Conservation (phyloP, 1,284 basidiomycete genomes). For the Cryptococcus sp. region DNA sequence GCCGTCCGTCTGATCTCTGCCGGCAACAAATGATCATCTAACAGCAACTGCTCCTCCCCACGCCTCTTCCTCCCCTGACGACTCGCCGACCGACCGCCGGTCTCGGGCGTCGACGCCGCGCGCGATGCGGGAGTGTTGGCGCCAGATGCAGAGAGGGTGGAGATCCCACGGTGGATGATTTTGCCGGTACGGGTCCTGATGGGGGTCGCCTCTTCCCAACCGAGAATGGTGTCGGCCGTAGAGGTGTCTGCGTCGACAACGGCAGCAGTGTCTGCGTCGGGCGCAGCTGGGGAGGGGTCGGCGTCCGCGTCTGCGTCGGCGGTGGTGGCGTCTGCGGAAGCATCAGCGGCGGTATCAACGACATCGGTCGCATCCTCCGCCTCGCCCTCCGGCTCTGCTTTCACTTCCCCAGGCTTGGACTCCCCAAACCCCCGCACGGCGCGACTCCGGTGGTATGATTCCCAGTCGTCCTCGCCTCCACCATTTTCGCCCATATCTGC, state of each 20-base stretch:
- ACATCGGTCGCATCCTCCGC: slow-evolving; percentile 6
- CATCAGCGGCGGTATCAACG: background rate
- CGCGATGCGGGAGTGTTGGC: slow-evolving; percentile 18
- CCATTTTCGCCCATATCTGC: slow-evolving; percentile 3
- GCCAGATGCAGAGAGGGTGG: background rate
- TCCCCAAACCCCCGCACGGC: slow-evolving; percentile 27
- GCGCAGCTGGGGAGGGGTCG: slow-evolving; percentile 2
- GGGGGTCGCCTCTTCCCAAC: slow-evolving; percentile 18
- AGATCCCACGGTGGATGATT: slow-evolving; percentile 2
- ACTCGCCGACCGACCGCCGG: slow-evolving; percentile 7
- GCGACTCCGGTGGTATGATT: slow-evolving; percentile 27
- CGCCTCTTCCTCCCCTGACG: slow-evolving; percentile 29
- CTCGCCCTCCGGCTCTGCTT: slow-evolving; percentile 23
- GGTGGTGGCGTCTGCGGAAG: background rate
- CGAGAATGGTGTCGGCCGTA: slow-evolving; percentile 6
- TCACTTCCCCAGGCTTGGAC: slow-evolving; percentile 35
- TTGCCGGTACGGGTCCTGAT: slow-evolving; percentile 14
- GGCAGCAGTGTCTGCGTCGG: slow-evolving; percentile 4
- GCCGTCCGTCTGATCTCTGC: slow-evolving; percentile 32
- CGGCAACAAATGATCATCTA: slow-evolving; percentile 44
- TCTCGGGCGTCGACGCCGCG: slow-evolving; percentile 10
- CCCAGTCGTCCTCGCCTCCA: slow-evolving; percentile 29
- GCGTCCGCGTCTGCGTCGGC: background rate
- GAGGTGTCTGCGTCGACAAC: slow-evolving; percentile 8
- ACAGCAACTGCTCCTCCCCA: slow-evolving; percentile 39